phyloP scores from a whole-genome alignment of 2,329 filamentous ascomycete genomes.

The Neonectria neomacrospora region DNA sequence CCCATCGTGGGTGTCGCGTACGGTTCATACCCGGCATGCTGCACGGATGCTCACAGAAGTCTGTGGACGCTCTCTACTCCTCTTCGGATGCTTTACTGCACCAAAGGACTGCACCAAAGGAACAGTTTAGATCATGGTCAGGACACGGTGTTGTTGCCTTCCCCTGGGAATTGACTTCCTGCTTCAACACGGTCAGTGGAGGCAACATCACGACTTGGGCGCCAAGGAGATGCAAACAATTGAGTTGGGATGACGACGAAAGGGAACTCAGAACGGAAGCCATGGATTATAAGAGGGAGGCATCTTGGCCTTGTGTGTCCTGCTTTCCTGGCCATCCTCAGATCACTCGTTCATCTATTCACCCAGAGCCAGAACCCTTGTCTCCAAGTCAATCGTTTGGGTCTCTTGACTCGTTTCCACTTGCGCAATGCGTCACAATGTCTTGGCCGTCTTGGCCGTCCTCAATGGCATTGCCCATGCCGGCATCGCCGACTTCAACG shows the following conservation, averaged over 20 bases:
- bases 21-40: conserved; percentile 5
- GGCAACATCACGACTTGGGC: conserved; percentile 19
- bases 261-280: neutral
- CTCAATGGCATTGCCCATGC: conserved; percentile 39
- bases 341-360: conserved; percentile 16
- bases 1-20: conserved; percentile 8
- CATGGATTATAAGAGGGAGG: conserved; percentile 21
- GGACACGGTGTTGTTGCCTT: conserved; percentile 6
- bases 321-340: neutral
- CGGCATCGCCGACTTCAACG: conserved; percentile 15
- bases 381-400: conserved; percentile 28
- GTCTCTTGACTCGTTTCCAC: conserved; percentile 5
- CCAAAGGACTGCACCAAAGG: conserved; percentile 12
- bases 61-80: conserved; percentile 12
- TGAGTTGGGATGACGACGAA: neutral
- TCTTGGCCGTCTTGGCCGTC: conserved; percentile 40
- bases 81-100: conserved; percentile 8
- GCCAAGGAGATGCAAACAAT: neutral
- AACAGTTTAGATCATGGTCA: neutral
- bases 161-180: conserved; percentile 19
- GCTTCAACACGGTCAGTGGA: conserved; percentile 13
- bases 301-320: neutral
- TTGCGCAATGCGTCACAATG: conserved; percentile 39
- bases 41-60: conserved; percentile 22
- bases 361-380: conserved; percentile 20